Conservation (phyloP, 192 early-diverging fungal species). For the Coemansia sp. region DNA sequence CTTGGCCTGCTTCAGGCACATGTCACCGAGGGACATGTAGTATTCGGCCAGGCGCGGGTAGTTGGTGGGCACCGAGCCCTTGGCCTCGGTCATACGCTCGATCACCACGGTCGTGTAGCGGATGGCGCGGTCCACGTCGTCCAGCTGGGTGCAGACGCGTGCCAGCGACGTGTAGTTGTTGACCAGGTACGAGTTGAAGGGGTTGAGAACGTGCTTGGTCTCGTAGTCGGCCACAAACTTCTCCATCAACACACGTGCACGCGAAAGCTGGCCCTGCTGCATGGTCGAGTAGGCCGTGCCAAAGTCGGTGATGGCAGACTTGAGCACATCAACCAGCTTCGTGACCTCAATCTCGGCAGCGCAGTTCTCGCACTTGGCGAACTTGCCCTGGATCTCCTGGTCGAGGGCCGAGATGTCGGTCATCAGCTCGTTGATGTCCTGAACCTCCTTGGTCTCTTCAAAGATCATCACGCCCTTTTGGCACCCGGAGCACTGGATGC, state of each 20-base stretch:
- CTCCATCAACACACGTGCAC: constrained; percentile 44
- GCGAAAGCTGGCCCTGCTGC: constrained; percentile 35
- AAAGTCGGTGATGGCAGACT: constrained; percentile 50
- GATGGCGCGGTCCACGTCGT: constrained; percentile 40
- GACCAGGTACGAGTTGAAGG: constrained; percentile 48
- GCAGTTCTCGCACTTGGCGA: constrained; percentile 50
- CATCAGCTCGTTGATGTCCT: constrained; percentile 55
- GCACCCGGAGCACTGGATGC: constrained; percentile 59
- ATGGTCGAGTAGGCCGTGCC: constrained; percentile 35
- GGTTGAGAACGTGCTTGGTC: constrained; percentile 41
- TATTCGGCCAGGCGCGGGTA: constrained; percentile 59
- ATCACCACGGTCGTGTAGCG: constrained; percentile 34
- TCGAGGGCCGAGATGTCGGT: constrained; percentile 46
- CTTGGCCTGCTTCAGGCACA: constrained; percentile 52
- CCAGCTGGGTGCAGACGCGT: constrained; percentile 35
- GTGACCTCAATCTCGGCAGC: constrained; percentile 44
- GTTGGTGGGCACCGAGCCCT: constrained; percentile 46
- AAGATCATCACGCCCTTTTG: constrained; percentile 52
- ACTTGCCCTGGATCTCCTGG: constrained; percentile 54
- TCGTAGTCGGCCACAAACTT: constrained; percentile 49
- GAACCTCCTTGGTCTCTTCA: constrained; percentile 56
- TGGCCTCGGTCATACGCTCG: constrained; percentile 35
- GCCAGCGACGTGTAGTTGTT: constrained; percentile 41
- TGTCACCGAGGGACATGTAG: constrained; percentile 51
- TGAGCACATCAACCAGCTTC: constrained; percentile 48